Evolutionary conservation across 148 eudicot genomes (phyloP), one percentile per base, ranked within the genome.

Genomic region (Vaccinium vitisidaea): DNA sequence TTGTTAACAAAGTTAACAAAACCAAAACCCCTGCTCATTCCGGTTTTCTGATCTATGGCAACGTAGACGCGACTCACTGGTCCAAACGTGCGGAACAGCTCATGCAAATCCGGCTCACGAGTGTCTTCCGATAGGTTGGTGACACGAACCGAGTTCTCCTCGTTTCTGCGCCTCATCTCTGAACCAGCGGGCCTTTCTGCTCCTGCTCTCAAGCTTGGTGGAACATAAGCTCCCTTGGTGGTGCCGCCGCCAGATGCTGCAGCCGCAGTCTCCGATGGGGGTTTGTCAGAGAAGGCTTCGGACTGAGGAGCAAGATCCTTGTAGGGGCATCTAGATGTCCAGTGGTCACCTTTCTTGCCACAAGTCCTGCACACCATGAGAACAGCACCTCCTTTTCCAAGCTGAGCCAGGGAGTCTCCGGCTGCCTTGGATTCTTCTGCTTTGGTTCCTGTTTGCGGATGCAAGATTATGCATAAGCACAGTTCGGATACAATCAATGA

Each of bases 91-190:
- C 97, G 88, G 90, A 95, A 95, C 5, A 95, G 93, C 93, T 95
- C 98, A 1, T 86, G 95, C 84, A 95, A 86, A 79, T 95, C 98
- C 2, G 96, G 91, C 87, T 96, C 99, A 73, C 98, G 89, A 9
- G 99, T 96, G 89, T 96, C 99, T 82, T 96, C 99, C 0, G 99
- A 96, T 23, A 95, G 91, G 87, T 96, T 96, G 56, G 97, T 95
- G 30, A 95, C 99, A 85, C 99, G 91, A 19, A 96, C 99, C 0
- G 99, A 95, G 89, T 96, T 96, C 90, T 96, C 99, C 27, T 96
- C 98, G 25, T 95, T 95, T 27, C 99, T 91, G 49, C 99, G 94
- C 86, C 97, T 91, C 98, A 92, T 93, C 84, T 96, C 99, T n/a
- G 93, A 86, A 9, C 90, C 94, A 70, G 84, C 65, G 13, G 84